These are phyloP conservation scores for Fonsecaea erecta DNA, from an alignment of 2,329 filamentous ascomycete genomes.

Conservation along the genomic window DNA sequence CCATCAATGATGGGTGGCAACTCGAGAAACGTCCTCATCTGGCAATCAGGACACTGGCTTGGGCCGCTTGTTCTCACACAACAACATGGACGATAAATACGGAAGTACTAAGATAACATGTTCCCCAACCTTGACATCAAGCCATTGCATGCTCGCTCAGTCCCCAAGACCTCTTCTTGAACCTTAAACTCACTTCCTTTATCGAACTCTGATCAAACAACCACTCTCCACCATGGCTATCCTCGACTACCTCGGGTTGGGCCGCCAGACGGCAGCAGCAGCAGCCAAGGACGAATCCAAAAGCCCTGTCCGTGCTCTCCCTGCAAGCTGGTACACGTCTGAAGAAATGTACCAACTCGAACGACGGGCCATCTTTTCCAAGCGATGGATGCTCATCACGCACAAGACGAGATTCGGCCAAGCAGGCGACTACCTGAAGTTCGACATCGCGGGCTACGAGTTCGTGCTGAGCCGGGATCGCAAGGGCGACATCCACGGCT, in stretches of 20 bases:
- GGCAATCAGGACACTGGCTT: background rate
- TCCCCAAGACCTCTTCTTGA: background rate
- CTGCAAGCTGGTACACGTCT: conserved; percentile 60
- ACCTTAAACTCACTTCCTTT: conserved; percentile 3
- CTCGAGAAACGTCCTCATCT: background rate
- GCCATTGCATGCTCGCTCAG: background rate
- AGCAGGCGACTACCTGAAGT: conserved; percentile 47
- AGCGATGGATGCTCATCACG: conserved; percentile 52
- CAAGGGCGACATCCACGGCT: conserved; percentile 59
- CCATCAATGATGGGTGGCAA: conserved; percentile 7
- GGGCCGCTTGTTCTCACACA: background rate
- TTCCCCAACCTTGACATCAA: background rate
- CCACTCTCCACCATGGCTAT: conserved; percentile 5
- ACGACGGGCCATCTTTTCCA: conserved; percentile 56
- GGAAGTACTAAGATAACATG: background rate
- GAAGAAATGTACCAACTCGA: conserved; percentile 56
- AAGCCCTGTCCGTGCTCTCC: conserved; percentile 41
- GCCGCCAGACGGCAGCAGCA: background rate
- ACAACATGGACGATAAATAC: background rate
- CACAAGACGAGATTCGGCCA: conserved; percentile 54
- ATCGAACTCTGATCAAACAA: background rate
- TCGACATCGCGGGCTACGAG: conserved; percentile 53
- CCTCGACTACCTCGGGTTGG: conserved; percentile 17
- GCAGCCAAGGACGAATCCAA: conserved; percentile 2
- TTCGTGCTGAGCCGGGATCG: conserved; percentile 60